Evolutionary conservation across 305 asterid genomes (phyloP).

Genomic region (Ilex paraguariensis): DNA sequence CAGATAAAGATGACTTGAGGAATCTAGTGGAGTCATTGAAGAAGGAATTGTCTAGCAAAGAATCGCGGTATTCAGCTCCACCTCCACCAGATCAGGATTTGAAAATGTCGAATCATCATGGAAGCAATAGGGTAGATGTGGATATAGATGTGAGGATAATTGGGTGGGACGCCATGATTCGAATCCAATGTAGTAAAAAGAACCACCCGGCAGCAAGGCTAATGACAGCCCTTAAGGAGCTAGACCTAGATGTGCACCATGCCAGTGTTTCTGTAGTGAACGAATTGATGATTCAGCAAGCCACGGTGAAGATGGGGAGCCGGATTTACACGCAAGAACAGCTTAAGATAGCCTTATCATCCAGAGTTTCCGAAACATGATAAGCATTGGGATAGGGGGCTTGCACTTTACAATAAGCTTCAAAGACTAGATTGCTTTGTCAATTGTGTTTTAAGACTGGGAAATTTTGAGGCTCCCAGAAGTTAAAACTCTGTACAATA

Average conservation of each 20-base stretch:
- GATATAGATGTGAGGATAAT: conserved; percentile 79
- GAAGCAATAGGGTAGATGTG: conserved; percentile 24
- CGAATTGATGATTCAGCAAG: conserved; percentile 85
- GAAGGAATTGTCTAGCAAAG: conserved; percentile 46
- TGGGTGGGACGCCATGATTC: conserved; percentile 79
- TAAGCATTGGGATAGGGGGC: conserved; percentile 8
- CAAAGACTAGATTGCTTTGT: not conserved
- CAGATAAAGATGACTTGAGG: conserved; percentile 49
- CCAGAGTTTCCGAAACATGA: conserved; percentile 39
- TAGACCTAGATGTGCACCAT: conserved; percentile 73
- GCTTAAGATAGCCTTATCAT: conserved; percentile 56
- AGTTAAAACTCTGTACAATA: no score
- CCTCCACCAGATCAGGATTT: conserved; percentile 21
- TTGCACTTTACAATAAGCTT: no score
- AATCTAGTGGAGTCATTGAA: conserved; percentile 43
- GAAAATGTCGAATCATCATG: conserved; percentile 9
- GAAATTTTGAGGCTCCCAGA: no score
- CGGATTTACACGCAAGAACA: conserved; percentile 64
- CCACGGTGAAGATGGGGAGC: conserved; percentile 80
- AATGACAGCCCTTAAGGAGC: conserved; percentile 74
- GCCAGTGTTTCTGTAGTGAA: conserved; percentile 84
- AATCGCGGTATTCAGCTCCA: conserved; percentile 15
- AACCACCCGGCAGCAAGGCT: conserved; percentile 92
- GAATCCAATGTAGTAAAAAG: conserved; percentile 63
- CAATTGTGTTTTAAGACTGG: not conserved